Conservation (phyloP, 2,329 filamentous ascomycete species). For the Parastagonospora avenae region DNA sequence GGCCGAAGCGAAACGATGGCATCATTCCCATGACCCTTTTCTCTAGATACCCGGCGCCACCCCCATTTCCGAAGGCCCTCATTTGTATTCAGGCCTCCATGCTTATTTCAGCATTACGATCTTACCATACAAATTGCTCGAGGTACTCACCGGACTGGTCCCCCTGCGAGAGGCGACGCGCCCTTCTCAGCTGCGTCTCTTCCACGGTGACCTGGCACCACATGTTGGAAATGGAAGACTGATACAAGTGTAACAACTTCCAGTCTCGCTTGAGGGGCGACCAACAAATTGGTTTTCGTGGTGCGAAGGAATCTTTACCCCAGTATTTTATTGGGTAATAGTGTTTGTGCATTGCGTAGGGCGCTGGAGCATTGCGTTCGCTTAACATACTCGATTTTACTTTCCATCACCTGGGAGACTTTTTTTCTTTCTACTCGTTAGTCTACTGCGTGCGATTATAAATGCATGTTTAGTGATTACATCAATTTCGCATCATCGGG, state of each 20-base stretch:
- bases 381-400: conserved; percentile 10
- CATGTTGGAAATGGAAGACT: conserved; percentile 1
- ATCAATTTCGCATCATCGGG: conserved; percentile 10
- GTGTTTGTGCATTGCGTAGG: conserved; percentile 38
- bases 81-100: conserved; percentile 25
- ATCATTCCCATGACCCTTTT: conserved; percentile 24
- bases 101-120: conserved; percentile 4
- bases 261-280: neutral
- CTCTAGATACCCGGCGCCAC: conserved; percentile 38
- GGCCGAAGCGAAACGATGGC: conserved; percentile 23
- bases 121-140: neutral
- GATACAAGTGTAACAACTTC: neutral
- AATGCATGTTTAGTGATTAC: neutral
- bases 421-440: neutral
- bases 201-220: too few species aligned
- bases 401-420: conserved; percentile 6
- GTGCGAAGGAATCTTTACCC: neutral
- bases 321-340: conserved; percentile 19
- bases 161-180: too few species aligned
- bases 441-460: neutral
- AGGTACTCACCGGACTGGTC: neutral
- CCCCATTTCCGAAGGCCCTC: conserved; percentile 21
- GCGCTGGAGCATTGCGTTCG: conserved; percentile 34
- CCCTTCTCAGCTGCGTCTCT: too few species aligned
- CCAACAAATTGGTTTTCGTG: conserved; percentile 4